A percentile compares a stretch with the other conserved stretches of the same genome.
Conservation (phyloP, 257 asterid genomes). For the Lavandula angustifolia region DNA sequence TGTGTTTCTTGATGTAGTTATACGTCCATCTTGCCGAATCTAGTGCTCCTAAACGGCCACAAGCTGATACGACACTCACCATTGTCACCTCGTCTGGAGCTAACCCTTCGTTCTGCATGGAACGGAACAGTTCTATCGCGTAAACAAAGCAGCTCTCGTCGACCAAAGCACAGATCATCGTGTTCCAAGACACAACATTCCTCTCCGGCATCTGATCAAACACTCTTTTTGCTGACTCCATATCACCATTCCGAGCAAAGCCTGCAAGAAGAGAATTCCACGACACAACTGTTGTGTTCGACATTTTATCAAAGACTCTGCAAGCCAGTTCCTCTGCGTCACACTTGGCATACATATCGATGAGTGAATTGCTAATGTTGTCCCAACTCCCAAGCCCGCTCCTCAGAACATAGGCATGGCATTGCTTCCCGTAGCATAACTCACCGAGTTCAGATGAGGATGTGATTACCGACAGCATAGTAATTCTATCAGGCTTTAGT, state of each 20-base stretch:
- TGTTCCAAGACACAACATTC: constrained; percentile 58
- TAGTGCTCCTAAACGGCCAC: constrained; percentile 57
- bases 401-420: constrained; percentile 55
- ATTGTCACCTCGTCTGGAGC: constrained; percentile 50
- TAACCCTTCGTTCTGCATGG: constrained; percentile 49
- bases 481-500: constrained; percentile 52
- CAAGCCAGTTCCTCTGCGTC: constrained; percentile 47
- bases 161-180: constrained; percentile 50
- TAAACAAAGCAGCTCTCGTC: constrained; percentile 45
- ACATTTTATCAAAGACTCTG: constrained; percentile 47
- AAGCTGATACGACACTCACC: constrained; percentile 63
- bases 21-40: constrained; percentile 59
- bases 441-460: constrained; percentile 48
- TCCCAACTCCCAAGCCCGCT: constrained; percentile 47
- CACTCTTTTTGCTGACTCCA: constrained; percentile 38
- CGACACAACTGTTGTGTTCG: constrained; percentile 49
- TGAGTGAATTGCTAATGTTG: constrained; percentile 48
- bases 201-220: constrained; percentile 53
- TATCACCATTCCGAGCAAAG: constrained; percentile 49
- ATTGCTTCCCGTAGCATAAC: constrained; percentile 43
- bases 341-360: constrained; percentile 57
- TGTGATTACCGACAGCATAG: constrained; percentile 51
- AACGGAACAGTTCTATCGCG: constrained; percentile 46
- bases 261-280: constrained; percentile 61
- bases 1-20: constrained; percentile 35